These are phyloP conservation scores for Phytophthora pisi DNA, from an alignment of 352 stramenopile genomes.

Conservation along the genomic window DNA sequence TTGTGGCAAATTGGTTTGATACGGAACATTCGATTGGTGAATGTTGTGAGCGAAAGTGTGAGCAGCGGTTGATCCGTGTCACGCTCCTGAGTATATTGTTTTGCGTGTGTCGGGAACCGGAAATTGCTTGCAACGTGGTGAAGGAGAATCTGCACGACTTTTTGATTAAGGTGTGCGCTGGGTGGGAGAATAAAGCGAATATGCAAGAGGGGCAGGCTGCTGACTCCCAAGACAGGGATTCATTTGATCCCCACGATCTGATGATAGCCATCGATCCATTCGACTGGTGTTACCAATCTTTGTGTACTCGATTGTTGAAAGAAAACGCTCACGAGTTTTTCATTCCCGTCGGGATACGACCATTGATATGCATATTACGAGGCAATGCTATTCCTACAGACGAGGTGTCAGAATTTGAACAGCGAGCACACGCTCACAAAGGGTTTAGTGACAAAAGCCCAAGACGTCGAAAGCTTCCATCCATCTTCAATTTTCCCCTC, in stretches of 20 bases:
- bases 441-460: neutral
- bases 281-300: constrained; percentile 56
- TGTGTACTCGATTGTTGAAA: constrained; percentile 32
- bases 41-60: constrained; percentile 35
- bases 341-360: constrained; percentile 45
- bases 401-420: constrained; percentile 54
- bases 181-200: neutral
- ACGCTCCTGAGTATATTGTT: constrained; percentile 48
- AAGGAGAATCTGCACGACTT: constrained; percentile 49
- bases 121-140: constrained; percentile 40
- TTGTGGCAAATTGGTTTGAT: constrained; percentile 16
- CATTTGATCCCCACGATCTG: constrained; percentile 44
- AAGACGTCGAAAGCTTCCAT: constrained; percentile 32
- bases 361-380: constrained; percentile 44
- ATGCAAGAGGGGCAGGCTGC: neutral
- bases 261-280: constrained; percentile 60
- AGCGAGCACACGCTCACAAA: constrained; percentile 2
- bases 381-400: constrained; percentile 44
- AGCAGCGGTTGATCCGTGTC: constrained; percentile 33
- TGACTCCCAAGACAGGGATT: neutral
- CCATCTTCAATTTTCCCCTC: constrained; percentile 49
- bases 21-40: constrained; percentile 10
- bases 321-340: constrained; percentile 38
- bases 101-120: constrained; percentile 38
- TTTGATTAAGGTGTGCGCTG: constrained; percentile 41